Evolutionary conservation across 2,329 filamentous ascomycete genomes (phyloP), one percentile per base, ranked within the genome.

Genomic region (Biscogniauxia mediterranea): DNA sequence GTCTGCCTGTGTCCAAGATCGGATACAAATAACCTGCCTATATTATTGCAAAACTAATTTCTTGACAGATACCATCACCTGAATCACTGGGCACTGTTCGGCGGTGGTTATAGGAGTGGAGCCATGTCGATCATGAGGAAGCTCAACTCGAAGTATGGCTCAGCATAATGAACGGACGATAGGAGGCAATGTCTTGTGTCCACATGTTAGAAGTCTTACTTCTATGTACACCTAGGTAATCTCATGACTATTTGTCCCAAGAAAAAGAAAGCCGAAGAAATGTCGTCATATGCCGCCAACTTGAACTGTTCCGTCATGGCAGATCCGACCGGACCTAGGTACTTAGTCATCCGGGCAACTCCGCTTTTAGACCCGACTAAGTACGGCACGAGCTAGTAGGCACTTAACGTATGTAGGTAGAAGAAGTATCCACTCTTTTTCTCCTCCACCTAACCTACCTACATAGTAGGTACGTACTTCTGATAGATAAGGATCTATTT

Each of bases 41-140:
- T 9, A 32, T 17, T 38, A 15, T 38, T 38, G 38, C 17, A 46
- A 46, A 17, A 21, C 52, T 60, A 32, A 38, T 67, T 89, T 86
- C 62, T 38, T 49, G 26, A 9, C 67, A 92, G 89, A 64, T 94
- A 97, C 74, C 94, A 97, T 74, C 90, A 96, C 72, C 77, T 97
- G 23, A 97, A 97, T 66, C 94, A 97, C 68, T 89, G 88, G 79
- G 88, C 90, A 1, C 81, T 97, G 54, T 97, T 97, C 74, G 92
- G 92, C 0, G 89, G 89, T 0, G 84, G 89, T 0, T 97, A 97
- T 73, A 85, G 86, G 49, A 81, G 82, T 50, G 89, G 92, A 4
- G 92, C 93, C 26, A 83, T 94, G 75, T 83, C 83, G 4, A 95
- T 96, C 58, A 95, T 96, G 90, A 85, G 82, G 73, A 85, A 79